Evolutionary conservation across 805 yeast genomes (phyloP).

Genomic region (Saccharomycopsis olivae): DNA sequence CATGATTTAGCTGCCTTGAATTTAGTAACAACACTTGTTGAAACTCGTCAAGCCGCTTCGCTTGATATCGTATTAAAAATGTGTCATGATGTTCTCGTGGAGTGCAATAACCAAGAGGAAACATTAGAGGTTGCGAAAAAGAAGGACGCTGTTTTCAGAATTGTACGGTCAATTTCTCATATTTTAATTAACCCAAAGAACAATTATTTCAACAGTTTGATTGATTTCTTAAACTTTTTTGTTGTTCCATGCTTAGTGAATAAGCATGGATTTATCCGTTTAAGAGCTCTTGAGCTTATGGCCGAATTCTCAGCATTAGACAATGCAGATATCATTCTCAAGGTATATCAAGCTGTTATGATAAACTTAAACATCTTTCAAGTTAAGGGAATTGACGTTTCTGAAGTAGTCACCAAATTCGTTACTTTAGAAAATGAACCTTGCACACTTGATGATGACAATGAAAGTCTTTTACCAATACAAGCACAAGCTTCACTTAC

Average conservation of each 20-base stretch:
- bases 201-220: slow-evolving; percentile 46
- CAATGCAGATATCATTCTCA: slow-evolving; percentile 31
- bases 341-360: slow-evolving; percentile 28
- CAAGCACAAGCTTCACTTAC: slow-evolving; percentile 80
- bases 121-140: slow-evolving; percentile 46
- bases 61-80: slow-evolving; percentile 53
- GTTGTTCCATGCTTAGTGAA: slow-evolving; percentile 67
- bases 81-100: slow-evolving; percentile 38
- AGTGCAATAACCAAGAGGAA: slow-evolving; percentile 25
- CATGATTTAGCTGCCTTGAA: slow-evolving; percentile 68
- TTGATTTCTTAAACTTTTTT: slow-evolving; percentile 47
- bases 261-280: slow-evolving; percentile 55
- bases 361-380: slow-evolving; percentile 9
- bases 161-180: slow-evolving; percentile 63
- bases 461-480: slow-evolving; percentile 52
- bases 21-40: slow-evolving; percentile 60
- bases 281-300: slow-evolving; percentile 60
- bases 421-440: slow-evolving; percentile 5
- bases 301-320: slow-evolving; percentile 55
- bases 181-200: slow-evolving; percentile 44
- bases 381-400: not conserved
- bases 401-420: not conserved
- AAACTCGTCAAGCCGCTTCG: slow-evolving; percentile 51
- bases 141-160: slow-evolving; percentile 70
- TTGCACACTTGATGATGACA: slow-evolving; percentile 21